Evolutionary conservation across 169 alveolate species (phyloP).

Genomic region (Eimeria nieschulzi): DNA sequence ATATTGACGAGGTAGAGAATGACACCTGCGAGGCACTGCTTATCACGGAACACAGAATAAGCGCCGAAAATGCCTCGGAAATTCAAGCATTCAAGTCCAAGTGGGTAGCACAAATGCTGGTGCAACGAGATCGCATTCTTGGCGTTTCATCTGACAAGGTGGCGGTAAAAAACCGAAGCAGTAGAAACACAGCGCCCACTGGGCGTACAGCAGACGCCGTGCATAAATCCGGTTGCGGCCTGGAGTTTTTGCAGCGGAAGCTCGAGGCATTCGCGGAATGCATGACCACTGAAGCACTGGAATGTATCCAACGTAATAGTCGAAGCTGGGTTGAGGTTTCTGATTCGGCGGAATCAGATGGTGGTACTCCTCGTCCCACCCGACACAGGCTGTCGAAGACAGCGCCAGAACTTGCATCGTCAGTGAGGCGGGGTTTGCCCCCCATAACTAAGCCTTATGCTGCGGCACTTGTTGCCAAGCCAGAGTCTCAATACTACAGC

Average conservation of each 20-base stretch:
- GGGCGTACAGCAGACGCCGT: constrained; percentile 3
- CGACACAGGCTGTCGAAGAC: background rate
- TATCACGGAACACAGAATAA: constrained; percentile 29
- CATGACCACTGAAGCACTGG: constrained; percentile 42
- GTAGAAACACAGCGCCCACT: background rate
- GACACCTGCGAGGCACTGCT: constrained; percentile 3
- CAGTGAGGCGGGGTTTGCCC: background rate
- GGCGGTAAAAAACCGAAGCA: background rate
- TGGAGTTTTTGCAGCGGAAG: constrained; percentile 12
- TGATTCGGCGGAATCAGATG: background rate
- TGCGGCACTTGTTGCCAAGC: background rate
- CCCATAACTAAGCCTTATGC: background rate
- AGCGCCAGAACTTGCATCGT: background rate
- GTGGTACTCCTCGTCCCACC: background rate
- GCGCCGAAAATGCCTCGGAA: constrained; percentile 19
- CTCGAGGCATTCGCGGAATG: constrained; percentile 48
- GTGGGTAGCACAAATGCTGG: constrained; percentile 42
- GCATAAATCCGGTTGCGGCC: constrained; percentile 3
- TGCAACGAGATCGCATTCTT: constrained; percentile 9
- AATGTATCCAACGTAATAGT: constrained; percentile 13
- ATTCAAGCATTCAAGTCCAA: constrained; percentile 38
- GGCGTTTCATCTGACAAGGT: background rate
- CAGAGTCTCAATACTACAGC: too few relatives aligned
- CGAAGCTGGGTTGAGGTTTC: constrained; percentile 28
- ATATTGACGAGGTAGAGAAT: constrained; percentile 42